Base-by-base conservation (phyloP, 495 filamentous ascomycete species). In the Hypoxylon intermedium region DNA sequence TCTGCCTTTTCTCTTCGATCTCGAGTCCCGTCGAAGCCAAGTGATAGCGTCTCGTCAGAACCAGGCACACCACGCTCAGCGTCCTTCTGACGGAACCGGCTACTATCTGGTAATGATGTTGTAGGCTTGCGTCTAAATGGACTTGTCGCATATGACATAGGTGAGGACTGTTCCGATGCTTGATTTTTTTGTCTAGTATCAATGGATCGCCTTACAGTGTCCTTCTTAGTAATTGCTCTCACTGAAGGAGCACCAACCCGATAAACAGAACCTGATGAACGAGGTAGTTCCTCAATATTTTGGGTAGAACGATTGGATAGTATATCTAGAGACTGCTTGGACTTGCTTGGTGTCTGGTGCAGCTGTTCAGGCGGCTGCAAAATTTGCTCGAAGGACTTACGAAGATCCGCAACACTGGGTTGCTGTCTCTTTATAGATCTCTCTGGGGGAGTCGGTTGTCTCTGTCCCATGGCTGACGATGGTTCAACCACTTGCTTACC, bases 371-470 rank as follows among this genome's bases (percentile, higher is more conserved):
- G 13, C 2, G 38, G 40, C 6, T 60, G 50, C 5, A 48, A 53
- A n/a, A 26, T 28, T 20, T 56, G 40, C 43, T 77, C 71, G 24
- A 76, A 76, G 2, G 71, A 68, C 55, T 62, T 53, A 6, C 72
- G 68, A 44, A 76, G 61, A 52, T 75, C 69, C 24, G 73, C 68
- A 24, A 77, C 73, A 28, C 73, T 77, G 34, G 54, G 58, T 33
- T 59, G 71, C 34, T 66, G 61, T n/a, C 37, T 63, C 19, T 53
- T 62, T 5, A 56, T 16, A 9, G 40, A 44, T n/a, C 33, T 58
- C 5, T 15, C 33, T 1, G 53, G 43, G 18, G 38, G 19, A 28
- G 3, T 34, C 19, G 36, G n/a, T 2, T 15, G 13, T 15, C 28
- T 31, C 9, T 18, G 9, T 9, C 46, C 48, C 12, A 16, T 41